Conservation (phyloP, 2,329 filamentous ascomycete genomes). For the Aspergillus glaucus region DNA sequence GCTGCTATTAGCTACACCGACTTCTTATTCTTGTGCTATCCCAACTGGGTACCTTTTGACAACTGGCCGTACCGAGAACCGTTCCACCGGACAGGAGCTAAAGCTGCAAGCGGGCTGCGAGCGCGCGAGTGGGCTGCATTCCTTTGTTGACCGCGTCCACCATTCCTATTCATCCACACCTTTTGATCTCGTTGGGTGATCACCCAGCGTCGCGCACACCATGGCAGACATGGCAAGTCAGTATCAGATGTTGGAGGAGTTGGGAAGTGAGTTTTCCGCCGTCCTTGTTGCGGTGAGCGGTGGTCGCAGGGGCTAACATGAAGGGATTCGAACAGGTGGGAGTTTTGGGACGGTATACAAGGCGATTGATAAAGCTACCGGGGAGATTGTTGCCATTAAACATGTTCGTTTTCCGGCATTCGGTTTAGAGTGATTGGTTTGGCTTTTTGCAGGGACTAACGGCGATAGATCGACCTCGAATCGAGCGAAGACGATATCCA, state of each 20-base stretch:
- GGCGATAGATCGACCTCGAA: slow-evolving; percentile 86
- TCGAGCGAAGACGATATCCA: slow-evolving; percentile 97
- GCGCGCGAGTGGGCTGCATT: too few species aligned
- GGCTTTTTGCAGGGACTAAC: background rate
- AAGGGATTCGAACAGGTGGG: slow-evolving; percentile 54
- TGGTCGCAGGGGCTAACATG: background rate
- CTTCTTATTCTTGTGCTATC: too few species aligned
- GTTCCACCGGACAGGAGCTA: too few species aligned
- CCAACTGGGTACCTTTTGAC: too few species aligned
- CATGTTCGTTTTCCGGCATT: slow-evolving; percentile 56
- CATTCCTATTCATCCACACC: too few species aligned
- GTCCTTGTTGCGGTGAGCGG: background rate
- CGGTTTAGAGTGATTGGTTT: too few species aligned
- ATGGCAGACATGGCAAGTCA: slow-evolving; percentile 63
- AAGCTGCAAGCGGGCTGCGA: too few species aligned
- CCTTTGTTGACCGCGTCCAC: too few species aligned
- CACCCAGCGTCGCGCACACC: slow-evolving; percentile 11
- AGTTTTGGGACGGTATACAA: slow-evolving; percentile 98
- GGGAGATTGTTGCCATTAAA: slow-evolving; percentile 93
- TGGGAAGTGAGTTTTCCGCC: slow-evolving; percentile 66
- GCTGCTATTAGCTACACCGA: too few species aligned
- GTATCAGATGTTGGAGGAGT: slow-evolving; percentile 93
- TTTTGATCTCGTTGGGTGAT: too few species aligned
- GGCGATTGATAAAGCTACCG: slow-evolving; percentile 82
- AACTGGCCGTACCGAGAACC: too few species aligned